Percentiles rank a stretch among this genome's conserved stretches.
These are phyloP conservation scores for Novymonas esmeraldas DNA, from an alignment of 208 protist genomes.

Conservation along the genomic window DNA sequence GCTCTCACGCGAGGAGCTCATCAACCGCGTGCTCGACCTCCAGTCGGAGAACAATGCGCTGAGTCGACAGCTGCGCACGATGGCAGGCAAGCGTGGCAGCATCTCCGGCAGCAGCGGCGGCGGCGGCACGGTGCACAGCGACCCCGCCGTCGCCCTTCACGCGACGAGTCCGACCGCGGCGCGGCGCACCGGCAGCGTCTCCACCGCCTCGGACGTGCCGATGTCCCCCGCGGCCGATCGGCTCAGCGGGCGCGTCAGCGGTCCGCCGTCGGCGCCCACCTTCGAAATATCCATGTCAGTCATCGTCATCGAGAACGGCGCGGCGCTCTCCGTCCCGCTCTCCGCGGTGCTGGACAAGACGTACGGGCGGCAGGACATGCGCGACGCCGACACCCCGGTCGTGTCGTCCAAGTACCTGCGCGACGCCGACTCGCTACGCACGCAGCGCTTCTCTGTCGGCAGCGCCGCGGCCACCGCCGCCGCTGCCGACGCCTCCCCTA, in stretches of 20 bases:
- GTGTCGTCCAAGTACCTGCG: constrained; percentile 62
- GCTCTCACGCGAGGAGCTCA: constrained; percentile 61
- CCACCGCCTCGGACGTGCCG: constrained; percentile 9
- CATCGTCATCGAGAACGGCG: constrained; percentile 89
- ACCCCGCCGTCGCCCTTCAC: constrained; percentile 20
- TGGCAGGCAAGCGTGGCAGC: constrained; percentile 14
- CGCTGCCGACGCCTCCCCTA: constrained; percentile 28
- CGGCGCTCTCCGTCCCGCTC: constrained; percentile 72
- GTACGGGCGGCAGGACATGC: constrained; percentile 68
- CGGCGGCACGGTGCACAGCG: constrained; percentile 10
- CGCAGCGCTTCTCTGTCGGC: constrained; percentile 58
- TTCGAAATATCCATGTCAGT: constrained; percentile 87
- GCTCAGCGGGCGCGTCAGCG: constrained; percentile 33
- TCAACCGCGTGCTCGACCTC: constrained; percentile 60
- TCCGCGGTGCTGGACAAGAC: constrained; percentile 80
- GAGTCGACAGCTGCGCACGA: constrained; percentile 52
- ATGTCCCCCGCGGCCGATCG: constrained; percentile 34
- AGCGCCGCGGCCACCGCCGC: constrained; percentile 16
- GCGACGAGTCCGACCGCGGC: constrained; percentile 10
- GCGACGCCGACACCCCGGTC: constrained; percentile 87
- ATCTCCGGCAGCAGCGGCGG: constrained; percentile 4
- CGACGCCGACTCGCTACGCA: constrained; percentile 48
- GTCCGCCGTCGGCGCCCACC: constrained; percentile 16
- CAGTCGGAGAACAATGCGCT: constrained; percentile 65
- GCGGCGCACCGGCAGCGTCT: constrained; percentile 13